Base-by-base conservation (phyloP, 2,329 filamentous ascomycete species). In the Tolypocladium amazonense region DNA sequence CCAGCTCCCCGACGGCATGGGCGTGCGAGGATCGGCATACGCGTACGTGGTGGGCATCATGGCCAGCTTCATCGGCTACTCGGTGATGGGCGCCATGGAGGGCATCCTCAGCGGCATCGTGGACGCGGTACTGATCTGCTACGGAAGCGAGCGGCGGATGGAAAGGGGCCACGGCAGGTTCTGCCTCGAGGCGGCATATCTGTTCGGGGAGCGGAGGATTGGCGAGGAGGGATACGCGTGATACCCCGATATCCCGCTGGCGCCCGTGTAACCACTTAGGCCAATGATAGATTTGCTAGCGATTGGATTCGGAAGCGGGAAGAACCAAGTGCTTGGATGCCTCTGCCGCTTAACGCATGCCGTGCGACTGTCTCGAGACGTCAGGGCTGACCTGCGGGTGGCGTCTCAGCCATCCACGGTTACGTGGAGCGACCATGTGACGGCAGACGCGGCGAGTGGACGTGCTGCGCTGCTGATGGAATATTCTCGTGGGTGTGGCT, bases 61-160 rank as follows among this genome's bases (percentile, higher is more conserved):
- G 65, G 94, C 94, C 20, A 91, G 90, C 62, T 92, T 93, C 59
- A 97, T 99, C 66, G 94, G 94, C 9, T 99, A 94, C 87, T 92
- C 90, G 6, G 87, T 97, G 1, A 79, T 99, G 57, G 91, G 92
- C 33, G 89, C 92, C 2, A 93, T 96, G 82, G 92, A 96, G 71
- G 89, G 91, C 18, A 88, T 96, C 23, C 76, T 96, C 30, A 89
- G 89, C 57, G 90, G 90, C 58, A 92, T 96, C 58, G 84, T 96
- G 5, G 92, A 96, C 73, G 92, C 89, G 3, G 87, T 91, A 41
- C 83, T 97, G 30, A 88, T 99, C 15, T 99, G 94, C 77, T 97
- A 96, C 83, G 92, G 90, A 33, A 96, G 90, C 68, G 94, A 99
- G 75, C 81, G 88, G 65, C 84, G 82, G 57, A 87, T 87, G 75